Evolutionary conservation across 129 eudicot species (phyloP), one percentile per base, ranked within the genome.

Genomic region (Tagetes erecta): DNA sequence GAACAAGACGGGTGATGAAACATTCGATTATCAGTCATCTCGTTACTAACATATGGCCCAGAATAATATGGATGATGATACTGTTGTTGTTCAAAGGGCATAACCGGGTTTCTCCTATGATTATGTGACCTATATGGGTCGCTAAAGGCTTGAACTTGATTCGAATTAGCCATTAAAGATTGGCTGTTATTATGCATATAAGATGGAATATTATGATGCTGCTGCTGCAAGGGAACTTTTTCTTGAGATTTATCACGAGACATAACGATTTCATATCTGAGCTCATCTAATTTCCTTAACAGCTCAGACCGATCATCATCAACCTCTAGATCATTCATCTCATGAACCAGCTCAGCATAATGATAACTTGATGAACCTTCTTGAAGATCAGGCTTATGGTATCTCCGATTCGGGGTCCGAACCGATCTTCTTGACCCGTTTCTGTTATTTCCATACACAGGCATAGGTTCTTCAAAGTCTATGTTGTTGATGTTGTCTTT

Each of bases 281-380:
- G 83, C 78, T 91, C 97, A 70, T 95, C 99, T 73, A 95, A 78
- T 83, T 91, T 87, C 72, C 85, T 78, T 83, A 95, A 86, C 31
- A 91, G 88, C 80, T 88, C 97, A 31, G 80, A 89, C 13, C 87
- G 85, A 57, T 88, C 91, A 72, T 86, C 87, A 46, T 79, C 96
- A 52, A 80, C 84, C 69, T 70, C 78, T 12, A 73, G 67, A 31
- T 58, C 74, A 64, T 69, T 83, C 72, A 80, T 62, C 59, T 68
- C 77, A 46, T 71, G 74, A 62, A 73, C 60, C 14, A 75, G 75
- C 69, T 77, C 80, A 46, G 74, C 65, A 40, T 68, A 44, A 76
- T 77, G 64, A 2, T 47, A 0, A 44, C 74, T 80, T 3, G 87
- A 84, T 62, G 91, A 80, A 27, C 87, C 92, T 56, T 85, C 96